Evolutionary conservation across 352 stramenopile species (phyloP), one percentile per base, ranked within the genome.

Genomic region (Phytophthora cajani): DNA sequence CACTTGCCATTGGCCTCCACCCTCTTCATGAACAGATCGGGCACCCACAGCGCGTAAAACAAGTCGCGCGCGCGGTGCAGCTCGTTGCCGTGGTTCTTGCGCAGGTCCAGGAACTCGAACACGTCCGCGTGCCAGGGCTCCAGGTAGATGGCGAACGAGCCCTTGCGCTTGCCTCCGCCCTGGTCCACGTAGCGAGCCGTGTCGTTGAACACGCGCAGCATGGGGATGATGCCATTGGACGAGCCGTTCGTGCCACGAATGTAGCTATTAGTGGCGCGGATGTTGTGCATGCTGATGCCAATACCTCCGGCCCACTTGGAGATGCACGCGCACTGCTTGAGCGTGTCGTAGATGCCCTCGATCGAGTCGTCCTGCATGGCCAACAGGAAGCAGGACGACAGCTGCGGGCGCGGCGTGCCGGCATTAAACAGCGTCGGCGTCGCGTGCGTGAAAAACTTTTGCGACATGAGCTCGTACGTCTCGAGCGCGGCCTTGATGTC

Each of bases 161-260:
- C 98, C 85, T 99, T 99, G 56, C 98, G 87, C 75, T 99, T 98
- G 70, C 97, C 97, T 57, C 97, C 97, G 40, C 97, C 97, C 81
- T 99, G 98, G 82, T 99, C 98, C 53, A 99, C 98, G 80, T 99
- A 99, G 16, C 98, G 90, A 0, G 98, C 98, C 25, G 98, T 99
- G 84, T 99, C 98, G 85, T 99, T 99, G 78, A 99, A 99, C 49
- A 99, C 98, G n/a, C 98, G 89, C 38, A 99, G 85, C 98, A 99
- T 99, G 27, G 98, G 98, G 30, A 99, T 97, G 71, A 99, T 98
- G 14, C 98, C 98, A 71, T 99, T 99, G 25, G 95, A 99, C 5
- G 96, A 97, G 51, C 98, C 98, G 73, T 99, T 99, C 9, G 98
- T 99, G 44, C 98, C 98, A 16, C 96, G 94, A 64, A 99, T 99